These are phyloP conservation scores for Ophiostoma himal-ulmi DNA, from an alignment of 2,329 filamentous ascomycete genomes.

Conservation along the genomic window DNA sequence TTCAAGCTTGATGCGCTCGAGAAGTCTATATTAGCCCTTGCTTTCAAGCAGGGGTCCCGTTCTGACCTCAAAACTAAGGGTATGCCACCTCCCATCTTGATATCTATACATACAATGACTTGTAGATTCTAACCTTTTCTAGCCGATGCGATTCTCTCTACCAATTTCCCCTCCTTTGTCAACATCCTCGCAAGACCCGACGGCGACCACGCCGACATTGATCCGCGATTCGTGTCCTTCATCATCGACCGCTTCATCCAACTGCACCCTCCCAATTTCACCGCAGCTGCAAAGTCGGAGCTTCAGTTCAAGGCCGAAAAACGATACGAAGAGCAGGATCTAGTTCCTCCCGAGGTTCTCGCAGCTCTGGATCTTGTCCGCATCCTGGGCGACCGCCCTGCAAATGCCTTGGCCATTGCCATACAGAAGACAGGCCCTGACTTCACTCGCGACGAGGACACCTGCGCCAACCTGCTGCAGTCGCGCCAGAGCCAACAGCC, in stretches of 20 bases:
- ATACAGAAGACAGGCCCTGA: slow-evolving; percentile 70
- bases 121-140: neutral
- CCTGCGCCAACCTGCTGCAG: slow-evolving; percentile 51
- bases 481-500: slow-evolving; percentile 44
- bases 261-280: slow-evolving; percentile 80
- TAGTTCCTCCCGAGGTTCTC: slow-evolving; percentile 63
- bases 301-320: slow-evolving; percentile 60
- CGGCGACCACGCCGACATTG: slow-evolving; percentile 60
- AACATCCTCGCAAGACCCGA: slow-evolving; percentile 64
- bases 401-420: slow-evolving; percentile 54
- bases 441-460: slow-evolving; percentile 70
- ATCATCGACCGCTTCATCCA: slow-evolving; percentile 83
- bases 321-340: slow-evolving; percentile 60
- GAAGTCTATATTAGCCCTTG: slow-evolving; percentile 80
- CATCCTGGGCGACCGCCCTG: slow-evolving; percentile 54
- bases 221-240: slow-evolving; percentile 64
- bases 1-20: slow-evolving; percentile 87
- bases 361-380: slow-evolving; percentile 64
- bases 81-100: slow-evolving; percentile 37
- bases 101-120: neutral
- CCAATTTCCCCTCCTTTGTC: slow-evolving; percentile 71
- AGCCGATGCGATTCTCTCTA: slow-evolving; percentile 88
- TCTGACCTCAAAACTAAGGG: slow-evolving; percentile 85
- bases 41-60: slow-evolving; percentile 78
- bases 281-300: slow-evolving; percentile 65